These are phyloP conservation scores for Fragaria ananassa DNA, from an alignment of 306 rosid species.

Conservation along the genomic window DNA sequence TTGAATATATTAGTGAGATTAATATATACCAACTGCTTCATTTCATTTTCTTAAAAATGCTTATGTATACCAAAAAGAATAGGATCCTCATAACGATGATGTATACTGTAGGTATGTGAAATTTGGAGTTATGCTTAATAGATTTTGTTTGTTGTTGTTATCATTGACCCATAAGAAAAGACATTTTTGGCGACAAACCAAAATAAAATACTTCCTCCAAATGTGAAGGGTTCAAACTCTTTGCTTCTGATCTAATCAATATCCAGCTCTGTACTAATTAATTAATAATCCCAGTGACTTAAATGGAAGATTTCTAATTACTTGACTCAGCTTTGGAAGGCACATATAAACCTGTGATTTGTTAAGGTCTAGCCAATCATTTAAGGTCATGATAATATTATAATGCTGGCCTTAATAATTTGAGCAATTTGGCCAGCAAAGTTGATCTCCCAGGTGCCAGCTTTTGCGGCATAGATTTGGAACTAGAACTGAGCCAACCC, in stretches of 20 bases:
- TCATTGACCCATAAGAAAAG: neutral
- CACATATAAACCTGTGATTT: neutral
- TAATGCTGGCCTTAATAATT: neutral
- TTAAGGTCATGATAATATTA: neutral
- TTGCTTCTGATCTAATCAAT: neutral
- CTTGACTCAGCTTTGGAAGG: neutral
- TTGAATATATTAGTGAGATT: neutral
- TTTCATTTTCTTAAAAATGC: neutral
- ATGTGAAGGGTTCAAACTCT: constrained; percentile 1
- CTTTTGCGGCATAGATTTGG: constrained; percentile 1
- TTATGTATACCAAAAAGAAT: neutral
- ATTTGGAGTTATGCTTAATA: neutral
- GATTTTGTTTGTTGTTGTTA: constrained; percentile 13
- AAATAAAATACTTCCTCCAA: neutral
- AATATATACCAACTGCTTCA: neutral
- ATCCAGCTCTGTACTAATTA: neutral
- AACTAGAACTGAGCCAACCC: neutral
- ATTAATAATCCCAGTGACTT: neutral
- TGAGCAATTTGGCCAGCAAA: constrained; percentile 7
- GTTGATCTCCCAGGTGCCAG: neutral
- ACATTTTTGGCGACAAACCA: constrained; percentile 5
- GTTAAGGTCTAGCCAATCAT: neutral
- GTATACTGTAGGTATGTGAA: neutral
- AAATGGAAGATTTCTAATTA: neutral
- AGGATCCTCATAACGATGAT: neutral